These are phyloP conservation scores for Sphaerulina populicola DNA, from an alignment of 2,329 filamentous ascomycete genomes.

Conservation along the genomic window DNA sequence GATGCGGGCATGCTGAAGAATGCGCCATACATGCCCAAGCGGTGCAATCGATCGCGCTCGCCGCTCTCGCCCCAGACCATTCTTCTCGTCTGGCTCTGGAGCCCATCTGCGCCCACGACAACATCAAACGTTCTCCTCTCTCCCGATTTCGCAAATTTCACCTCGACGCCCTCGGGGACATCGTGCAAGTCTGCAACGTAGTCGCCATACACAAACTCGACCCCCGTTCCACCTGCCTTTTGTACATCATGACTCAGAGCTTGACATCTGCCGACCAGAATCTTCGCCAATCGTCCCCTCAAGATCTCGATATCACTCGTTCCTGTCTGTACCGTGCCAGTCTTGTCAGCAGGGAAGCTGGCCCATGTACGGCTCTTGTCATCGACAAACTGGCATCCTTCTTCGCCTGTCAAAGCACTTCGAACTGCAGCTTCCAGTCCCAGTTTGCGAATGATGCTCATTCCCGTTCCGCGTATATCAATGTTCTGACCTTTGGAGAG, in stretches of 20 bases:
- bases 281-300: conserved; percentile 24
- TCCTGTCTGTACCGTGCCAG: conserved; percentile 23
- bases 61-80: conserved; percentile 24
- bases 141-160: conserved; percentile 24
- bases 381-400: conserved; percentile 28
- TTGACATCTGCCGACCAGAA: conserved; percentile 21
- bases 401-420: conserved; percentile 23
- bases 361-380: conserved; percentile 19
- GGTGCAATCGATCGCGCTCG: conserved; percentile 17
- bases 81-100: conserved; percentile 26
- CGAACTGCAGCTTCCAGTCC: conserved; percentile 27
- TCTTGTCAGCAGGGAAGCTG: conserved; percentile 22
- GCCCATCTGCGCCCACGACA: conserved; percentile 31
- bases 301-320: conserved; percentile 32
- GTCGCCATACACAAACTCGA: conserved; percentile 30
- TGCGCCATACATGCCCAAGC: conserved; percentile 26
- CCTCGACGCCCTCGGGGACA: conserved; percentile 20
- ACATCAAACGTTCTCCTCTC: conserved; percentile 16
- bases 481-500: conserved; percentile 29
- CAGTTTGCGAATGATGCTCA: conserved; percentile 26
- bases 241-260: conserved; percentile 20
- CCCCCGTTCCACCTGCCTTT: conserved; percentile 20
- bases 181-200: conserved; percentile 22
- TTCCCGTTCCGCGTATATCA: conserved; percentile 28
- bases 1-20: conserved; percentile 29